Conservation (phyloP, 306 rosid species). For the Styphnolobium japonicum region DNA sequence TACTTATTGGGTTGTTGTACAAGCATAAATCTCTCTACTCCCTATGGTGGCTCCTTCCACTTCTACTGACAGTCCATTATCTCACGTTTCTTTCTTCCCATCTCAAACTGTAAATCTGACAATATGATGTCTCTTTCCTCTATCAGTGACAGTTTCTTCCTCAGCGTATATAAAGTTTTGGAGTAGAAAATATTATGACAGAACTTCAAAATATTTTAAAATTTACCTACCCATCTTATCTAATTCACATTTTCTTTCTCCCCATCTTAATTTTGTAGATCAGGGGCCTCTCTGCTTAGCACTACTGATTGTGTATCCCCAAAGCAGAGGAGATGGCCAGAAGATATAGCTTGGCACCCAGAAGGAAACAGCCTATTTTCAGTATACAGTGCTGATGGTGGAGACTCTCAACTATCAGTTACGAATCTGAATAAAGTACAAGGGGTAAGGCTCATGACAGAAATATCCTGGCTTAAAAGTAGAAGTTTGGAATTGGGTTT, state of each 20-base stretch:
- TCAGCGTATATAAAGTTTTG: background rate
- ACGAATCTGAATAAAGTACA: constrained; percentile 56
- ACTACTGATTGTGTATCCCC: constrained; percentile 62
- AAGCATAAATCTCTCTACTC: background rate
- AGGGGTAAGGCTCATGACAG: constrained; percentile 63
- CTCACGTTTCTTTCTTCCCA: constrained; percentile 1
- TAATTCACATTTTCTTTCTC: constrained; percentile 12
- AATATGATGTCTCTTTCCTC: constrained; percentile 10
- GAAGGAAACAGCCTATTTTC: constrained; percentile 73
- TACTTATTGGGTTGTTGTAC: background rate
- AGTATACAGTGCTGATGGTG: constrained; percentile 81
- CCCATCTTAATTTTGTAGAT: constrained; percentile 44
- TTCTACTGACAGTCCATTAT: background rate
- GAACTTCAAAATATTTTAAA: constrained; percentile 1
- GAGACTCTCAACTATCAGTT: constrained; percentile 82
- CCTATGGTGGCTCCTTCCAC: constrained; percentile 2
- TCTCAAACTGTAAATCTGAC: constrained; percentile 21
- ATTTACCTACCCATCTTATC: background rate
- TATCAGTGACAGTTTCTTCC: background rate
- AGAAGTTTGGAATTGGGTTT: constrained; percentile 12
- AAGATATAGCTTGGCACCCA: constrained; percentile 92
- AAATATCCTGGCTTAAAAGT: constrained; percentile 11
- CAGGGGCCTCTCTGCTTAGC: constrained; percentile 77
- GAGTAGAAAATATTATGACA: background rate
- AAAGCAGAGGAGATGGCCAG: constrained; percentile 91